Base-by-base conservation (phyloP, 2,329 filamentous ascomycete genomes). In the Fusarium equiseti region DNA sequence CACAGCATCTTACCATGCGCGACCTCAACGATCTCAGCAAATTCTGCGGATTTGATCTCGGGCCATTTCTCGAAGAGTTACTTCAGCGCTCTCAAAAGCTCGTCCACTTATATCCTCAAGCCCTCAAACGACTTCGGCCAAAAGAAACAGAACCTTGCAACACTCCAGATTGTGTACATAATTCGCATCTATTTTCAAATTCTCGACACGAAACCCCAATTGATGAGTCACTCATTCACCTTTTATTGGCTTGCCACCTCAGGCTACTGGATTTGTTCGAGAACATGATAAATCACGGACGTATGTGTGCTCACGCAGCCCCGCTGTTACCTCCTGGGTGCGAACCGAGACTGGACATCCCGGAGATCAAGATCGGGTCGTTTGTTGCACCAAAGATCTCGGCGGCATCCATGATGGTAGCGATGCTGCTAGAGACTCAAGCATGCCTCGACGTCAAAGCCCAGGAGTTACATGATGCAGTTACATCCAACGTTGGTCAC, bases 361-460 rank as follows among this genome's bases (percentile, higher is more conserved):
- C 82, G 0, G 79, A 83, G 49, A 79, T 83, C 16, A 78, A 79
- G 6, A 78, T 84, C 8, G 83, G 83, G 3, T 79, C 79, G 3
- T 82, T 81, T 48, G 70, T 80, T 20, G 77, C 79, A 8, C 77
- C 79, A 5, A 75, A 76, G 13, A 63, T 66, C 1, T 76, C 79
- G 7, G 79, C 80, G 6, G 76, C 77, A 8, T 73, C 79, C 10
- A 77, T 81, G 71, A 72, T 80, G 46, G 68, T 77, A 5, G 68
- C 77, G 4, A 73, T 81, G 67, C 31, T 81, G 6, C 63, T 77
- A 7, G 79, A 81, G 45, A 68, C 81, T 26, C 74, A 80, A 29
- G 55, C 68, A 15, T 66, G 69, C 0, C 58, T 82, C 29, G 52
- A 71, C 11, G 18, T 31, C 1, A 73, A 55, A 52, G 45, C 67